phyloP scores from a whole-genome alignment of 768 basidiomycete genomes.

The Cystofilobasidium bisporidii region DNA sequence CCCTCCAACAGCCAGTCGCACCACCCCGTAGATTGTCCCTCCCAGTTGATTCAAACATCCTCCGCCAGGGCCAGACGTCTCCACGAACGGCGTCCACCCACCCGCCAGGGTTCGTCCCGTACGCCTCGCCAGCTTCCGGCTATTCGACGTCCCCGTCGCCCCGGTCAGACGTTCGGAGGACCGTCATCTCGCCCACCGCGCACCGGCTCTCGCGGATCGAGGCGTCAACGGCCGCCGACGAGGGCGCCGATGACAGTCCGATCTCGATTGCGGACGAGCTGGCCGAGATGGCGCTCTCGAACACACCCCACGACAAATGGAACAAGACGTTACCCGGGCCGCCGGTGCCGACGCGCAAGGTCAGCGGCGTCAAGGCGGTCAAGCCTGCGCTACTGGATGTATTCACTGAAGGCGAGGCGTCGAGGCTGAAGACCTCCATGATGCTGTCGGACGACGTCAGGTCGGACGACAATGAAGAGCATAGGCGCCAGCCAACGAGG shows the following conservation, averaged over 20 bases:
- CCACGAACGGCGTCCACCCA: too few species aligned
- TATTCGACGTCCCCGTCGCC: not conserved
- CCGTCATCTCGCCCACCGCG: not conserved
- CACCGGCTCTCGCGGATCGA: not conserved
- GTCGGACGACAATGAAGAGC: too few species aligned
- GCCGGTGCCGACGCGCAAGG: not conserved
- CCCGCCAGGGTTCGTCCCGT: not conserved
- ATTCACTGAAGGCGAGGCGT: too few species aligned
- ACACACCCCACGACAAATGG: not conserved
- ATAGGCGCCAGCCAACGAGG: too few species aligned
- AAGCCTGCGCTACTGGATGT: not conserved
- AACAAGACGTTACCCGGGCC: not conserved
- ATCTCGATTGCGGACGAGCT: not conserved
- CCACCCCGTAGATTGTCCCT: not conserved
- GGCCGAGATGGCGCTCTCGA: not conserved
- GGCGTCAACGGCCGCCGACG: not conserved
- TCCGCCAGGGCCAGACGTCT: not conserved
- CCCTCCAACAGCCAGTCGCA: not conserved
- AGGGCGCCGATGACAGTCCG: not conserved
- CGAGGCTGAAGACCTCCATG: too few species aligned
- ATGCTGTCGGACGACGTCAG: too few species aligned
- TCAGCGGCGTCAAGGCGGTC: not conserved
- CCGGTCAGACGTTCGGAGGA: not conserved
- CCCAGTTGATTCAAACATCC: not conserved
- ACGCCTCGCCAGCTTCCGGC: too few species aligned